phyloP scores from a whole-genome alignment of 2,329 filamentous ascomycete species.

The Fusarium xylarioides region DNA sequence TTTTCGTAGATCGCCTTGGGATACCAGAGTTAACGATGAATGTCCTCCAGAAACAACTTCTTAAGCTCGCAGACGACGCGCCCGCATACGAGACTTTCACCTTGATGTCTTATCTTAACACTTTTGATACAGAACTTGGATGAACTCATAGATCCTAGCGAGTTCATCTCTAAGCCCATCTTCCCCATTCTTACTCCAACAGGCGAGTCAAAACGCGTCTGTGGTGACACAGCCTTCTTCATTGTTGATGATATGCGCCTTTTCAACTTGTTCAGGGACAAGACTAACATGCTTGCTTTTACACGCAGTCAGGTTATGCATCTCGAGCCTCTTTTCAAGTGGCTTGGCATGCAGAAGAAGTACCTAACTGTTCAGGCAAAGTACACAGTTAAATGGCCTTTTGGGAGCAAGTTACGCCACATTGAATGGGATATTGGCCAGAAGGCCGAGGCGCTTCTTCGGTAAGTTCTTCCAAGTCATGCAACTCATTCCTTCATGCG shows the following conservation, averaged over 20 bases:
- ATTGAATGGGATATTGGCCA: not conserved
- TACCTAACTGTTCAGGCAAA: no score
- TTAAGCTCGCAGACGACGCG: fast-evolving
- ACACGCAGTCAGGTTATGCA: not conserved
- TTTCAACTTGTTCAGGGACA: fast-evolving
- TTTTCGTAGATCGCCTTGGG: not conserved
- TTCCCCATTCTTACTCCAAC: not conserved
- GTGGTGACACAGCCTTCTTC: fast-evolving
- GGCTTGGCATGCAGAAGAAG: not conserved
- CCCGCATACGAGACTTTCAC: not conserved
- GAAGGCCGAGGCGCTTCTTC: not conserved
- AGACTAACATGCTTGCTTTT: not conserved
- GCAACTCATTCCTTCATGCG: fast-evolving
- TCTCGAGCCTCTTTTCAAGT: not conserved
- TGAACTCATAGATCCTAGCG: not conserved
- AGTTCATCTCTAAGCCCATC: not conserved
- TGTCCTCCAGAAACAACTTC: fast-evolving
- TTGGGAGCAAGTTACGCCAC: no score
- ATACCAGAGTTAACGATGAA: not conserved
- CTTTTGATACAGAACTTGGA: fast-evolving
- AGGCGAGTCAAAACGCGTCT: not conserved
- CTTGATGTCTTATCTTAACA: not conserved
- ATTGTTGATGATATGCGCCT: not conserved
- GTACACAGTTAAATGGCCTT: no score
- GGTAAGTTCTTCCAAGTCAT: not conserved